Base-by-base conservation (phyloP, 1,284 basidiomycete species). In the Boletus nobilissimus region DNA sequence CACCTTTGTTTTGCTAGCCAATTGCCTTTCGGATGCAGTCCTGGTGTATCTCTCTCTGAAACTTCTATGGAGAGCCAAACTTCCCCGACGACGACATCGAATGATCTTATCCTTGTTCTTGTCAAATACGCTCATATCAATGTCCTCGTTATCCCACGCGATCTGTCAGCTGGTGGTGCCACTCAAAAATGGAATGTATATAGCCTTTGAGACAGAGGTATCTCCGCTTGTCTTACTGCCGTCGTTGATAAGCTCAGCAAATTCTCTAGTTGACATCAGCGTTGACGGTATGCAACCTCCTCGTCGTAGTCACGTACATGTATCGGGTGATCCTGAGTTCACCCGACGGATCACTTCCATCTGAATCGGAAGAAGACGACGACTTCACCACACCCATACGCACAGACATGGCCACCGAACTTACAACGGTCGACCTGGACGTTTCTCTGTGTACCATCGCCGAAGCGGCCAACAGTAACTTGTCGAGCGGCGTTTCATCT, bases 391-490 rank as follows among this genome's bases (percentile, higher is more conserved):
- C 51, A 10, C 51, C 68, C 19, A 38, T n/a, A 9, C 26, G 29
- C 36, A 22, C 68, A 51, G 24, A 6, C 11, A 29, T 4, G 29
- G 11, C 29, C 9, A 39, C 18, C 16, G 34, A 39, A 29, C 68
- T 70, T 54, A 70, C 68, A 22, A 70, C 68, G 19, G 51, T 70
- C 36, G 68, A 70, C 51, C 16, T 70, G 51, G 29, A 70, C n/a
- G 13, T 38, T n/a, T 40, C 68, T 22, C 29, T 7, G 29, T 11
- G 51, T 39, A 57, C 68, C n/a, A 36, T 18, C 13, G 9, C 29
- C 19, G 68, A 14, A 18, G 36, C 11, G 16, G 13, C 38, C 26
- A 18, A 54, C 8, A 54, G 51, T n/a, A n/a, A 54, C n/a, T 54
- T 40, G 48, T 19, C 51, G 36, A 70, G 14, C 36, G 18, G 10